Base-by-base conservation (phyloP, 257 asterid genomes). In the Primulina eburnea region DNA sequence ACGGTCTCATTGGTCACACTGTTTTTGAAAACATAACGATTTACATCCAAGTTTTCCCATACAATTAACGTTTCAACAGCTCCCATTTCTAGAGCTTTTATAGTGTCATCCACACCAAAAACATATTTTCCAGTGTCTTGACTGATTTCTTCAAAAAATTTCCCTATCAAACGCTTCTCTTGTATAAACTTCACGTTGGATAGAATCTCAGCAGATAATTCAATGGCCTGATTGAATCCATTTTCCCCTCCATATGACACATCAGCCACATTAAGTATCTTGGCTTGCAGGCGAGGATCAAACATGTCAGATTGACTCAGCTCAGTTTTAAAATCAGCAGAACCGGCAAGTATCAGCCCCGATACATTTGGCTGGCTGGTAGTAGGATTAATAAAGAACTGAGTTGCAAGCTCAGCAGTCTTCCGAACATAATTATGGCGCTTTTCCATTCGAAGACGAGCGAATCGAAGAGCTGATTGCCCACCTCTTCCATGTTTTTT, bases 71-170 rank as follows among this genome's bases (percentile, higher is more conserved):
- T 30, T 30, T 67, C 71, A 10, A 67, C 71, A 9, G 71, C 71
- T 26, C 71, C 71, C 71, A 67, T 67, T 50, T 67, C 71, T 47
- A 67, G 30, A 50, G 62, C 71, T 67, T 67, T 67, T n/a, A 67
- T 29, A 4, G 71, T 67, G 47, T 67, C 71, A 16, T 67, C 71
- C 30, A 67, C 71, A 26, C 71, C 71, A 52, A 67, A 67, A 8
- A 67, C 55, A 43, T 43, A 43, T 4, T 43, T 43, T 43, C 55
- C 55, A 43, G 55, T 43, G 18, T 43, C 55, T 4, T 43, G 55
- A 43, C 55, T 43, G n/a, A 43, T 43, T 30, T 67, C 71, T 52
- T 67, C 71, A 50, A 67, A 67, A 2, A 50, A 67, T 55, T 67
- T 67, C 16, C 71, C 71, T 16, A 67, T 67, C 62, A 67, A 8